Conservation (phyloP, 495 filamentous ascomycete species). For the Trichoderma orchidacearum region DNA sequence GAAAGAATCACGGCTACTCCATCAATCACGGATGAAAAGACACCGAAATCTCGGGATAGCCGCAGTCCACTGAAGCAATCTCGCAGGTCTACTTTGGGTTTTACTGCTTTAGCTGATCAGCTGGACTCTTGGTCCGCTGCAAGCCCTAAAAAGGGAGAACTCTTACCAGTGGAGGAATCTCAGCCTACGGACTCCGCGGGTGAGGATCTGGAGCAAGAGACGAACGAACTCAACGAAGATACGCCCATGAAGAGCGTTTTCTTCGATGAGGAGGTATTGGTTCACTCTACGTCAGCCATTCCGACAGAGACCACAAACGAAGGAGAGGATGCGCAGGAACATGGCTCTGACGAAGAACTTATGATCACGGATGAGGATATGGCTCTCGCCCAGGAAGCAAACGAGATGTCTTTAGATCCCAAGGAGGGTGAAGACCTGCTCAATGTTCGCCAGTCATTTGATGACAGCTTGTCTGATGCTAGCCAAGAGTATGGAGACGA, state of each 20-base stretch:
- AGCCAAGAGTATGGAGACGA: constrained; percentile 53
- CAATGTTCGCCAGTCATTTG: constrained; percentile 8
- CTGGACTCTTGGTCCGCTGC: constrained; percentile 45
- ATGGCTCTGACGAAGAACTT: constrained; percentile 20
- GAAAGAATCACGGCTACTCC: background rate
- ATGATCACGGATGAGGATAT: constrained; percentile 29
- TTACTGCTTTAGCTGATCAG: constrained; percentile 48
- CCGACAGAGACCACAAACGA: constrained; percentile 10
- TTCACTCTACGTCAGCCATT: constrained; percentile 17
- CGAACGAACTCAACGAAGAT: background rate
- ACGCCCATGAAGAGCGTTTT: constrained; percentile 29
- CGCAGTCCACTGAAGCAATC: constrained; percentile 12
- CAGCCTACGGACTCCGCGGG: constrained; percentile 3
- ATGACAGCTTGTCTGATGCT: constrained; percentile 37
- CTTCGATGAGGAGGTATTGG: constrained; percentile 45
- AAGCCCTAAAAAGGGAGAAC: constrained; percentile 27
- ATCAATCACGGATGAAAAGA: background rate
- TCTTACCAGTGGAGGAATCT: background rate
- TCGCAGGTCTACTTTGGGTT: constrained; percentile 24
- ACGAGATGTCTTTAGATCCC: constrained; percentile 36
- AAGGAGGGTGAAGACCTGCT: constrained; percentile 15
- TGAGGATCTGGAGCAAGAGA: constrained; percentile 5
- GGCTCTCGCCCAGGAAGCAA: constrained; percentile 32
- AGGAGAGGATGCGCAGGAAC: constrained; percentile 10
- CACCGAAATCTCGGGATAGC: background rate